These are phyloP conservation scores for Vitis cinerea DNA, from an alignment of 164 flowering plant genomes.

Conservation along the genomic window DNA sequence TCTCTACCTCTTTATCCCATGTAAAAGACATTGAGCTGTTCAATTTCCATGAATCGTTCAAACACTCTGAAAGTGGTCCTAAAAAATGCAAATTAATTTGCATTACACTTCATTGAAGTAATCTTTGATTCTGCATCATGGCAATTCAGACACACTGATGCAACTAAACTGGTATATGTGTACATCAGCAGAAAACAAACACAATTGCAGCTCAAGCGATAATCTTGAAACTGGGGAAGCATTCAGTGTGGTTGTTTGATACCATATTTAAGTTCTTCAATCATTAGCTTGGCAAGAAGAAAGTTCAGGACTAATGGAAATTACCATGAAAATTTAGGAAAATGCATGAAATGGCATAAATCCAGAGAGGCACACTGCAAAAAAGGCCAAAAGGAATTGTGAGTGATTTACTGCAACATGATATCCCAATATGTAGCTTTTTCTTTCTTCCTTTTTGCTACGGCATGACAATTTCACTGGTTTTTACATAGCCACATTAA, in stretches of 20 bases:
- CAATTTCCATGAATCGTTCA: background rate
- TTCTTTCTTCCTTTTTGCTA: background rate
- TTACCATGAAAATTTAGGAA: slow-evolving; percentile 78
- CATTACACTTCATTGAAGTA: background rate
- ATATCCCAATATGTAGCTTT: no score
- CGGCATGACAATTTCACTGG: background rate
- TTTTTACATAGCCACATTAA: background rate
- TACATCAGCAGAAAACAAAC: no score
- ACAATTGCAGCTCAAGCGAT: no score
- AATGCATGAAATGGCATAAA: slow-evolving; percentile 70
- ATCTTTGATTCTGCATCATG: background rate
- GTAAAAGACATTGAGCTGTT: background rate
- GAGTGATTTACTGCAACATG: no score
- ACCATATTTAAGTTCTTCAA: background rate
- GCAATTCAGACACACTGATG: background rate
- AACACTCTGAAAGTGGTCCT: background rate
- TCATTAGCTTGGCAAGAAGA: slow-evolving; percentile 9
- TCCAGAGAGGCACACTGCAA: slow-evolving; percentile 88
- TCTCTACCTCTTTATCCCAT: background rate
- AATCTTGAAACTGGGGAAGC: no score
- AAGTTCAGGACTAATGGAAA: slow-evolving; percentile 6
- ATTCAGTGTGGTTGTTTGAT: no score
- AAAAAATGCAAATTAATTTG: background rate
- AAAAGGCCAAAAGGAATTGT: slow-evolving; percentile 14
- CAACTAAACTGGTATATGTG: background rate